Base-by-base conservation (phyloP, 306 rosid species). In the Arachis stenosperma region DNA sequence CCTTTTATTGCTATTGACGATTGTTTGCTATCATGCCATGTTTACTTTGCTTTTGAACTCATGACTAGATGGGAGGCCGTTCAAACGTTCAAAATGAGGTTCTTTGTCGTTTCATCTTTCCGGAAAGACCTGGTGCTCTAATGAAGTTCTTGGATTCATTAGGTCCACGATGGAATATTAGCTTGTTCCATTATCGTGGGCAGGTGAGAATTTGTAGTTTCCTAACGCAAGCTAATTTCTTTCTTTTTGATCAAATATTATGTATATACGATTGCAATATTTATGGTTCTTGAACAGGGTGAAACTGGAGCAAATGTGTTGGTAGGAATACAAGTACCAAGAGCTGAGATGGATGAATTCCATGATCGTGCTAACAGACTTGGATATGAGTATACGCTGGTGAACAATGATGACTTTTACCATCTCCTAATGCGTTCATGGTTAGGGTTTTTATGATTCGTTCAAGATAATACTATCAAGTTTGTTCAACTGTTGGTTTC, bases 111-210 rank as follows among this genome's bases (percentile, higher is more conserved):
- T 95, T 95, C 62, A 71, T 86, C 70, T 87, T 95, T 65, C 99
- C 99, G 3, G 99, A 95, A 82, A 91, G 97, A 79, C 97, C 99
- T 1, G 99, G 98, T 77, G 86, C 98, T 52, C 78, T 91, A 68
- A 75, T 85, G 93, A 90, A 90, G 76, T 95, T 95, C 78, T 88
- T 95, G 79, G 97, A 91, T 36, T 65, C 88, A 41, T 86, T 95
- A 61, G 88, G 98, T 82, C 99, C 98, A 2, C 93, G 91, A 58
- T 94, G 99, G 98, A 88, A 95, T 83, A 95, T 95, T 71, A 87
- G 86, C 83, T 78, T 90, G 83, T 91, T 95, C 84, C 97, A 91
- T 75, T 91, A 95, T 46, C 96, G 96, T 57, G 93, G 79, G 8
- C 74, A 88, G 97, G 99, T 94, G 17, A 6, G 81, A 53, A 69